phyloP scores from a whole-genome alignment of 2,329 filamentous ascomycete genomes.

The Trichoderma lentiforme region DNA sequence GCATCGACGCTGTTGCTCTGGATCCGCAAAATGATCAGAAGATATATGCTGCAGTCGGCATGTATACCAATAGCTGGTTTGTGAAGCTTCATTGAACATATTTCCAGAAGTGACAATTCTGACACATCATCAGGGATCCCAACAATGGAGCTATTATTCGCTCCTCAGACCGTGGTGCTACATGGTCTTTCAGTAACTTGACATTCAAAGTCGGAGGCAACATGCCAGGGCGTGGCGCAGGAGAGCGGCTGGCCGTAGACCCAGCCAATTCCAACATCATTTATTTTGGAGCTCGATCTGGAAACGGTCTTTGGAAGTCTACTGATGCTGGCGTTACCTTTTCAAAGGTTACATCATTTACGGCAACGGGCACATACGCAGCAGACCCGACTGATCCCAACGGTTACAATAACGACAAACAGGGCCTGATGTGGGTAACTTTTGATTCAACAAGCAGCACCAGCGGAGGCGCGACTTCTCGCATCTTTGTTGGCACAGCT shows the following conservation, averaged over 20 bases:
- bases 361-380: background rate
- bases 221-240: constrained; percentile 3
- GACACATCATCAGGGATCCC: background rate
- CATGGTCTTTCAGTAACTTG: constrained; percentile 3
- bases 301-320: constrained; percentile 12
- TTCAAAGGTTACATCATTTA: constrained; percentile 8
- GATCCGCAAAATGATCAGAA: constrained; percentile 9
- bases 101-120: background rate
- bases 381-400: constrained; percentile 3
- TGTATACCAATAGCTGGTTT: constrained; percentile 14
- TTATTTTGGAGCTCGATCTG: constrained; percentile 9
- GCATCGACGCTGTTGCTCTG: background rate
- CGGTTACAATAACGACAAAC: constrained; percentile 7
- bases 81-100: background rate
- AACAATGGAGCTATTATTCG: constrained; percentile 10
- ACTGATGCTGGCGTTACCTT: constrained; percentile 10
- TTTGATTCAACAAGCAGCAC: constrained; percentile 8
- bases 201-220: constrained; percentile 11
- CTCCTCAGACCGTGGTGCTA: constrained; percentile 9
- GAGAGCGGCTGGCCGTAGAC: constrained; percentile 3
- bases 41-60: constrained; percentile 4
- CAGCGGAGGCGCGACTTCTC: background rate
- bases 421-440: constrained; percentile 5
- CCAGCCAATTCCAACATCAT: constrained; percentile 10
- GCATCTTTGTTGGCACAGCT: constrained; percentile 10